These are phyloP conservation scores for Mycena sp. DNA, from an alignment of 1,284 basidiomycete species.

Conservation along the genomic window DNA sequence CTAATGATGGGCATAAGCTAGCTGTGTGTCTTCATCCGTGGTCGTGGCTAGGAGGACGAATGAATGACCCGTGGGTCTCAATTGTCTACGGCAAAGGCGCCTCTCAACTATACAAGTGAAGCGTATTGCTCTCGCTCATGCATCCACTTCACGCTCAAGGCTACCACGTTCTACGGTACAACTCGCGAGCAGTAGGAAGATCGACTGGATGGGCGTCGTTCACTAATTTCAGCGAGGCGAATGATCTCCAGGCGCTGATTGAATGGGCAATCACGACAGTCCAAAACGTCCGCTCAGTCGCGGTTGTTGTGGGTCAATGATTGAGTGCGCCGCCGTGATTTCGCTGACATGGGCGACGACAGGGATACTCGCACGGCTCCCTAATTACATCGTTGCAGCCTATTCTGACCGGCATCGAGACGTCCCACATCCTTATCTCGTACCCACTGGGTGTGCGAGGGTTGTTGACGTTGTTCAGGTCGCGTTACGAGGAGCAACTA, in stretches of 20 bases:
- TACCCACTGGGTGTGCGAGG: constrained; percentile 78
- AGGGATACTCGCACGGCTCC: constrained; percentile 87
- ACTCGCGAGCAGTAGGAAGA: constrained; percentile 78
- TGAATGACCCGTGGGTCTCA: constrained; percentile 73
- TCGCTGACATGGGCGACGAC: constrained; percentile 25
- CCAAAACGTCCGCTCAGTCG: constrained; percentile 55
- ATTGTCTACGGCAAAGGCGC: background rate
- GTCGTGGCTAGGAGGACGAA: constrained; percentile 80
- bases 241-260: constrained; percentile 72
- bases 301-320: constrained; percentile 58
- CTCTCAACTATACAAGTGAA: constrained; percentile 24
- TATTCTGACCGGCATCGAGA: constrained; percentile 56
- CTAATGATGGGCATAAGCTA: constrained; percentile 46
- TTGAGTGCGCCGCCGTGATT: constrained; percentile 15
- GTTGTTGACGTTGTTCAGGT: constrained; percentile 75
- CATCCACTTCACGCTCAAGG: constrained; percentile 51
- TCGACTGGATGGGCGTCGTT: constrained; percentile 77
- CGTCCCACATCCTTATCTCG: constrained; percentile 76
- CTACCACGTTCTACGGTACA: constrained; percentile 74
- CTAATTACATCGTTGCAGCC: constrained; percentile 75
- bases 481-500: constrained; percentile 64
- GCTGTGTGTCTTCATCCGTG: constrained; percentile 81
- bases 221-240: constrained; percentile 71
- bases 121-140: constrained; percentile 49
- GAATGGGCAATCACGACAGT: constrained; percentile 60